Conservation (phyloP, 768 basidiomycete genomes). For the Leccinum variicolor region DNA sequence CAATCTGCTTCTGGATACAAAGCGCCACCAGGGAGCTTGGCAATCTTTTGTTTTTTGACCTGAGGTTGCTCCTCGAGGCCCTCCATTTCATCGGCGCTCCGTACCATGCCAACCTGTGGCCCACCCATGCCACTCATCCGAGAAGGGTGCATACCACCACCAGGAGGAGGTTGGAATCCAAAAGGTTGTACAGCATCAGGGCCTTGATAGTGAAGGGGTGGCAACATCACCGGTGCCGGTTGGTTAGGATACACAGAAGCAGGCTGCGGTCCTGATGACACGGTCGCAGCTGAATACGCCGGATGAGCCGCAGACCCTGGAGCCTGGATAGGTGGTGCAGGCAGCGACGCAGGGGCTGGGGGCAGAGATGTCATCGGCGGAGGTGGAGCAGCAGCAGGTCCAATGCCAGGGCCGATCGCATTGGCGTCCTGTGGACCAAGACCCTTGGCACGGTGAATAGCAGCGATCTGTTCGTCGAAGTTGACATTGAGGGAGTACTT, state of each 20-base stretch:
- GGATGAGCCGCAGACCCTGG: constrained; percentile 39
- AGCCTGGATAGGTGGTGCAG: constrained; percentile 58
- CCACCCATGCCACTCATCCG: constrained; percentile 60
- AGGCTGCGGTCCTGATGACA: constrained; percentile 91
- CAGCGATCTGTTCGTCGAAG: constrained; percentile 97
- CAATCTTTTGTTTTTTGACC: constrained; percentile 84
- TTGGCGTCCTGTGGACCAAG: constrained; percentile 78
- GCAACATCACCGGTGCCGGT: constrained; percentile 72
- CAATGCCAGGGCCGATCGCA: constrained; percentile 86
- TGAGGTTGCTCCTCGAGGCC: constrained; percentile 68
- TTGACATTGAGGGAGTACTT: constrained; percentile 92
- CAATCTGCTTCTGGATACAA: constrained; percentile 87
- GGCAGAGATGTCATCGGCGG: constrained; percentile 60
- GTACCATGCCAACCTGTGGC: constrained; percentile 66
- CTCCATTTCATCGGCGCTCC: constrained; percentile 81
- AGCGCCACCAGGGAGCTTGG: constrained; percentile 80
- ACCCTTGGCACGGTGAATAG: constrained; percentile 91
- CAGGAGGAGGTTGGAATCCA: constrained; percentile 68
- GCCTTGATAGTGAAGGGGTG: constrained; percentile 83
- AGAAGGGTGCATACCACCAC: constrained; percentile 68
- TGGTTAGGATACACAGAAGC: constrained; percentile 63
- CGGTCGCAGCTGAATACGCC: constrained; percentile 76
- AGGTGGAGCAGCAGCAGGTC: constrained; percentile 71
- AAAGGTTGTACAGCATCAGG: constrained; percentile 74
- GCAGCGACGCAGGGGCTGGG: constrained; percentile 68